phyloP scores from a whole-genome alignment of 176 grass and related monocot species.

The Aegilops longissima region DNA sequence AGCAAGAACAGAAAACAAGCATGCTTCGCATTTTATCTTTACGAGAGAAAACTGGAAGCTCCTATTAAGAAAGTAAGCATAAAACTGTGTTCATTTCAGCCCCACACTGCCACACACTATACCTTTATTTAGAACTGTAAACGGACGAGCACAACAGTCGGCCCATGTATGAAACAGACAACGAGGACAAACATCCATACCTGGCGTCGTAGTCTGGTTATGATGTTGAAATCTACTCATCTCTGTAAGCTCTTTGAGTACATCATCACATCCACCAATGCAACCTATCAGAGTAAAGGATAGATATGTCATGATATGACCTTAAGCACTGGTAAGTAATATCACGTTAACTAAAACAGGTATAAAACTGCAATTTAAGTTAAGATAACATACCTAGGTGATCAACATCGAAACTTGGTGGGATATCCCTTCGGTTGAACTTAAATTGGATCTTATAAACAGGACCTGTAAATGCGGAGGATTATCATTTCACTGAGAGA shows the following conservation, averaged over 20 bases:
- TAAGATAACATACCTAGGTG: conserved; percentile 66
- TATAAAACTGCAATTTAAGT: neutral
- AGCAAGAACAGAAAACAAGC: neutral
- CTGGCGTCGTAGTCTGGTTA: conserved; percentile 53
- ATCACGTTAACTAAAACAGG: neutral
- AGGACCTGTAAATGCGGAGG: conserved; percentile 47
- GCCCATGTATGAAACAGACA: conserved; percentile 4
- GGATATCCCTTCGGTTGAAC: conserved; percentile 83
- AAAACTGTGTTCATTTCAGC: neutral
- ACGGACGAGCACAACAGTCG: neutral
- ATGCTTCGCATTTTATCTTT: neutral
- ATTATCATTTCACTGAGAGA: conserved; percentile 15
- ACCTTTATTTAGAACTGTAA: neutral
- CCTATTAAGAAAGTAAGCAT: neutral
- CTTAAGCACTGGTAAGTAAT: neutral
- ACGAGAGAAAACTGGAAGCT: too few species aligned
- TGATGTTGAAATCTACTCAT: conserved; percentile 68
- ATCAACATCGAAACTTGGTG: conserved; percentile 83
- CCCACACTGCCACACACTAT: neutral
- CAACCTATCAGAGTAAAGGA: conserved; percentile 61
- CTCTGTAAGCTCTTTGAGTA: conserved; percentile 81
- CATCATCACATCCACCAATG: conserved; percentile 84
- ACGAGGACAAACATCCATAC: conserved; percentile 32
- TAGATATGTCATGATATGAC: neutral
- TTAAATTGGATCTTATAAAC: conserved; percentile 86